A percentile compares a stretch with the other conserved stretches of the same genome.
Conservation (phyloP, 169 alveolate species). For the Eimeria sp. region DNA sequence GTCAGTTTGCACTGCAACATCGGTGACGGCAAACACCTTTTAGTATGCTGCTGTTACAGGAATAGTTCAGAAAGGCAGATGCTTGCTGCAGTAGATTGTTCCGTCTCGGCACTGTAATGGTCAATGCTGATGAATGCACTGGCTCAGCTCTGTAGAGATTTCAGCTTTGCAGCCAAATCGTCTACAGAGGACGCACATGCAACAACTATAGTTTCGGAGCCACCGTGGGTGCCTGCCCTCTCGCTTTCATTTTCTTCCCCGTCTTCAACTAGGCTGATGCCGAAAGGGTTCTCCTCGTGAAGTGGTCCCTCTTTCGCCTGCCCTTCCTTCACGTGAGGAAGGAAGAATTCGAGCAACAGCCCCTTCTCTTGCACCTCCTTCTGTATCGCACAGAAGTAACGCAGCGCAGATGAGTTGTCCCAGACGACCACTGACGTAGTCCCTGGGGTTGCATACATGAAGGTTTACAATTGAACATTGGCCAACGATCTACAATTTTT, state of each 20-base stretch:
- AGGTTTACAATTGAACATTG: not conserved
- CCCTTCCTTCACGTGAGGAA: conserved; percentile 24
- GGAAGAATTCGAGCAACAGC: conserved; percentile 41
- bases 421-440: not conserved
- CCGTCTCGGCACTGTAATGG: not conserved
- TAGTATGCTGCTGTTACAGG: not conserved
- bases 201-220: not conserved
- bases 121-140: not conserved
- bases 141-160: conserved; percentile 48
- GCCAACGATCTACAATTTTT: not conserved
- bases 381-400: conserved; percentile 15
- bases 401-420: not conserved
- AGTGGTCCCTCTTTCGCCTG: not conserved
- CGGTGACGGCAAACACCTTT: not conserved
- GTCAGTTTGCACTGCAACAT: conserved; percentile 14
- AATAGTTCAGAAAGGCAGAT: not conserved
- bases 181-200: conserved; percentile 32
- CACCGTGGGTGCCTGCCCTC: not conserved
- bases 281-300: conserved; percentile 78
- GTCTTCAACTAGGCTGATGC: conserved; percentile 60
- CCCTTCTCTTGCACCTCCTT: conserved; percentile 61
- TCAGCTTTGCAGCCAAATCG: conserved; percentile 71
- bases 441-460: not conserved
- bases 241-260: not conserved
- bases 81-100: not conserved